These are phyloP conservation scores for Syncephalastrum sp. DNA, from an alignment of 371 early-diverging fungal species.

Conservation along the genomic window DNA sequence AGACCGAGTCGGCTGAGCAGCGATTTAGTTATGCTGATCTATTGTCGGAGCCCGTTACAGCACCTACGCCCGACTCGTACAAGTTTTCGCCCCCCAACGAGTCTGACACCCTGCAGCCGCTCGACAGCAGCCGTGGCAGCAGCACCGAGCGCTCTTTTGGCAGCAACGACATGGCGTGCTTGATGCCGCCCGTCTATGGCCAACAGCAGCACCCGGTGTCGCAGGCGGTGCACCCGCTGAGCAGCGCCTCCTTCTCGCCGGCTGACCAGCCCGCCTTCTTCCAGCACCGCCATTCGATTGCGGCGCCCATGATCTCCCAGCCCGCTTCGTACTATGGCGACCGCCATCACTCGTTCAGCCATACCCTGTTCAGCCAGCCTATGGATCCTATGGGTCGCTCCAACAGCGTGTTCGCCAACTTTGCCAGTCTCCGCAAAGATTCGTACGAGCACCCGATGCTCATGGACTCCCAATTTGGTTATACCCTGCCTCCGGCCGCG, in stretches of 20 bases:
- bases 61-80: slow-evolving; percentile 18
- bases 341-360: slow-evolving; percentile 28
- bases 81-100: slow-evolving; percentile 26
- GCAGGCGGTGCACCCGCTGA: slow-evolving; percentile 8
- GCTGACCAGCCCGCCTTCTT: slow-evolving; percentile 9
- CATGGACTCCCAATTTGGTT: neutral
- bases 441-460: neutral
- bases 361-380: slow-evolving; percentile 9
- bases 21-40: slow-evolving; percentile 48
- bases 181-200: neutral
- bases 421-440: neutral
- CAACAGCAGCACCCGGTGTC: slow-evolving; percentile 2
- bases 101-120: too few species aligned
- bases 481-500: neutral
- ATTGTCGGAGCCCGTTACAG: slow-evolving; percentile 28
- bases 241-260: slow-evolving; percentile 6
- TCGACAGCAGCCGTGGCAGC: slow-evolving; percentile 6
- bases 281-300: slow-evolving; percentile 27
- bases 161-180: neutral
- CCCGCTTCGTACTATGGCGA: slow-evolving; percentile 7
- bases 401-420: slow-evolving; percentile 1
- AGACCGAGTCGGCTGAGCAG: slow-evolving; percentile 10
- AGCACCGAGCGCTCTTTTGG: slow-evolving; percentile 6
- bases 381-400: slow-evolving; percentile 3
- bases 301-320: slow-evolving; percentile 9